These are phyloP conservation scores for Alternaria sp. DNA, from an alignment of 2,329 filamentous ascomycete genomes.

Conservation along the genomic window DNA sequence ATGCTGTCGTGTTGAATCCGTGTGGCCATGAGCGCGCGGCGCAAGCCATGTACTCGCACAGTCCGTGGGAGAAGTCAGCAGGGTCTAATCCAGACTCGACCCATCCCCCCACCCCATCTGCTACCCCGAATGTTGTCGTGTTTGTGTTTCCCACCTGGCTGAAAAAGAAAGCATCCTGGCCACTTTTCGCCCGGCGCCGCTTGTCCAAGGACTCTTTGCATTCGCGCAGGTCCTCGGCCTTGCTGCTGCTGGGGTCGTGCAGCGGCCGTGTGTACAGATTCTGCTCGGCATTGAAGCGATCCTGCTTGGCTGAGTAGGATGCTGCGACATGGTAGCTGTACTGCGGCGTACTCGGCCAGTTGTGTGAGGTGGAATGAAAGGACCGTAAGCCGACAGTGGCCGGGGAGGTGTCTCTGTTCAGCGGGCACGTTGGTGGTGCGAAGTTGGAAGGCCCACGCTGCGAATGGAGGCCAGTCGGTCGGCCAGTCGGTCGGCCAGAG, in stretches of 20 bases:
- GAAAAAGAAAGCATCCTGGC: conserved; percentile 97
- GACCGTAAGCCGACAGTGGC: conserved; percentile 40
- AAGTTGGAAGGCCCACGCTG: conserved; percentile 26
- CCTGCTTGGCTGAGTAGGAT: conserved; percentile 53
- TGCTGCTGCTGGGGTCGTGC: conserved; percentile 39
- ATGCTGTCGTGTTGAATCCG: conserved; percentile 49
- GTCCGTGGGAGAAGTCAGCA: conserved; percentile 90
- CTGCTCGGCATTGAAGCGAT: conserved; percentile 48
- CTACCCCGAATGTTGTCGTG: conserved; percentile 83
- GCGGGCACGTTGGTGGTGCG: conserved; percentile 41
- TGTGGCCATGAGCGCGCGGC: conserved; percentile 68
- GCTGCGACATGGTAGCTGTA: conserved; percentile 53
- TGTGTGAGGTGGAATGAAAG: conserved; percentile 44
- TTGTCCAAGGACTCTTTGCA: conserved; percentile 58
- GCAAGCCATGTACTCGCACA: conserved; percentile 92
- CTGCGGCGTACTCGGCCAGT: conserved; percentile 37
- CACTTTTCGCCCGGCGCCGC: conserved; percentile 74
- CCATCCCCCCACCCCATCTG: conserved; percentile 97
- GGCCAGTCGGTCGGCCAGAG: conserved; percentile 28
- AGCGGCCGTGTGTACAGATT: conserved; percentile 49
- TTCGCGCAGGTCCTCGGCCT: conserved; percentile 35
- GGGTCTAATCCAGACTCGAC: conserved; percentile 91
- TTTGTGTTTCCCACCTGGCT: conserved; percentile 75
- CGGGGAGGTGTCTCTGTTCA: conserved; percentile 42
- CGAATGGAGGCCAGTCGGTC: conserved; percentile 26